Percentiles rank a stretch among this genome's conserved stretches.
Conservation (phyloP, 495 filamentous ascomycete genomes). For the Hyaloscypha hepaticicola region DNA sequence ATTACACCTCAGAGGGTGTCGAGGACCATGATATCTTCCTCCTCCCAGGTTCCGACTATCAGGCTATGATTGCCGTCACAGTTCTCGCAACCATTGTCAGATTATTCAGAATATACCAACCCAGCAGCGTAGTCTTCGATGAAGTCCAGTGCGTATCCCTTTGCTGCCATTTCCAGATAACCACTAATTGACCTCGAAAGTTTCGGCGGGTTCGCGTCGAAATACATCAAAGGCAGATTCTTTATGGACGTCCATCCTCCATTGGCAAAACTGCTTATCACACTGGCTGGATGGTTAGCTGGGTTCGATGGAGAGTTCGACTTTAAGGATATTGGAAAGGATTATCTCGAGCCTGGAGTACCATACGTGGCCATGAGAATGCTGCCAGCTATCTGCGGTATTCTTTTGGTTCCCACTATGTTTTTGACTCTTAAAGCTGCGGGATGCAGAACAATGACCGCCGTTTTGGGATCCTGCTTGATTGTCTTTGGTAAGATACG, state of each 20-base stretch:
- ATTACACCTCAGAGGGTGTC: constrained; percentile 66
- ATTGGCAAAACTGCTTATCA: constrained; percentile 94
- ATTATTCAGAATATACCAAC: constrained; percentile 94
- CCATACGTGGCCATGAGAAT: constrained; percentile 98
- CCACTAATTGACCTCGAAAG: constrained; percentile 44
- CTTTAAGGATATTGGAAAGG: constrained; percentile 99
- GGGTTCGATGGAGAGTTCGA: constrained; percentile 96
- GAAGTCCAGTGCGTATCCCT: constrained; percentile 84
- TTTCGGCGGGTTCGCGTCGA: constrained; percentile 95
- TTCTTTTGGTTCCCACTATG: constrained; percentile 84
- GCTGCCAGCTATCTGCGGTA: constrained; percentile 84
- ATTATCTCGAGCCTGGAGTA: constrained; percentile 91
- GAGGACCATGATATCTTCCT: constrained; percentile 70
- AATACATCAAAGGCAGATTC: constrained; percentile 97
- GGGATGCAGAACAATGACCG: constrained; percentile 82
- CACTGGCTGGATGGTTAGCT: constrained; percentile 90
- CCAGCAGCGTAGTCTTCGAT: constrained; percentile 95
- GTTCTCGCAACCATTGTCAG: constrained; percentile 76
- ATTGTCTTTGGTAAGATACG: constrained; percentile 76
- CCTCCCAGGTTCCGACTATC: constrained; percentile 79
- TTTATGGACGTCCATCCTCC: constrained; percentile 99
- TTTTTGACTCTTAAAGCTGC: constrained; percentile 91
- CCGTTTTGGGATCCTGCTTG: constrained; percentile 76
- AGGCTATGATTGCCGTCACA: constrained; percentile 68
- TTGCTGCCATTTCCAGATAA: constrained; percentile 2